Base-by-base conservation (phyloP, 176 grass and related monocot genomes). In the Oryza brachyantha region DNA sequence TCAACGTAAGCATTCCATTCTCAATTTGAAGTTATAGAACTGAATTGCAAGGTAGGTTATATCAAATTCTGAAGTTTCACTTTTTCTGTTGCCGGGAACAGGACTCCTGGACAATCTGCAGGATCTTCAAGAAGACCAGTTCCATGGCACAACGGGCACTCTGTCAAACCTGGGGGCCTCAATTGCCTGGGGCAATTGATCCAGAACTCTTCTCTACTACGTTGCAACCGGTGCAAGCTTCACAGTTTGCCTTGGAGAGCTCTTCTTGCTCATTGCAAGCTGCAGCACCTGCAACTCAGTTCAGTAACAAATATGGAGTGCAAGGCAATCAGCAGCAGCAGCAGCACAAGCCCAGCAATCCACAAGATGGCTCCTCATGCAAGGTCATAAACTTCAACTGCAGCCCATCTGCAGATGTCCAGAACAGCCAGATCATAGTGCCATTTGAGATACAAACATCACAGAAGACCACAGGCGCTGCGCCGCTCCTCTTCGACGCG, bases 51-150 rank as follows among this genome's bases (percentile, higher is more conserved):
- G 39, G 16, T 29, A 2, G 4, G n/a, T n/a, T 68, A 1, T 69
- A 22, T 10, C 42, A 25, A 70, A 26, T 69, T 76, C 80, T 86
- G 10, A 87, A 46, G 32, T 13, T 57, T 12, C 3, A 14, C 26
- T 43, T 32, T 32, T 55, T 78, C 64, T 61, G 28, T 54, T 67
- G 11, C 78, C 19, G 8, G 81, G 69, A 89, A 83, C 83, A 99
- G 92, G 96, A 99, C 67, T 92, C 84, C 29, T 99, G 92, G 96
- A 91, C 96, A 13, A 96, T 99, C 26, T 99, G 92, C 21, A 95
- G 86, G 59, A 99, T 99, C 78, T 99, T 99, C 79, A 93, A 91
- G 90, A 99, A 99, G 66, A 93, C 75, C 46, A 99, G 81, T 50
- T 99, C 90, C 7, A 83, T 86, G 90, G 92, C 96, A 21, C 96